Evolutionary conservation across 2,329 filamentous ascomycete genomes (phyloP).

Genomic region (Xylaria digitata): DNA sequence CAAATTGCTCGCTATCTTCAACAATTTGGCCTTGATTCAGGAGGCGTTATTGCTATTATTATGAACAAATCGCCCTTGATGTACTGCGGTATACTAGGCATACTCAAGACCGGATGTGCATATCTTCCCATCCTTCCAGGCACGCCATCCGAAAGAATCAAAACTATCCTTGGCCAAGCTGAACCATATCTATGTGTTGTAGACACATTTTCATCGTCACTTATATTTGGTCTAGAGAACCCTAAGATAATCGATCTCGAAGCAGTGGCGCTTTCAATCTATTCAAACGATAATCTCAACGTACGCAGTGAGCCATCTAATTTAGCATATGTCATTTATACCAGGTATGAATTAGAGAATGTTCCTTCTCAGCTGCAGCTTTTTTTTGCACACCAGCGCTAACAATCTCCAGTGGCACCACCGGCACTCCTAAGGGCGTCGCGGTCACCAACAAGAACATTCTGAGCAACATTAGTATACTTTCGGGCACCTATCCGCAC

Average conservation of each 20-base stretch:
- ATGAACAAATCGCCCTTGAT: conserved; percentile 81
- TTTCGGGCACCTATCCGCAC: conserved; percentile 74
- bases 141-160: conserved; percentile 71
- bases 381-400: background rate
- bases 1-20: conserved; percentile 68
- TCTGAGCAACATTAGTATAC: conserved; percentile 76
- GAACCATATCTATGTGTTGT: conserved; percentile 59
- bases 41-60: conserved; percentile 75
- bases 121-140: conserved; percentile 83
- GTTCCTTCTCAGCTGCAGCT: background rate
- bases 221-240: conserved; percentile 31
- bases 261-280: conserved; percentile 42
- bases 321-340: conserved; percentile 83
- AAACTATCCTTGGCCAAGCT: conserved; percentile 71
- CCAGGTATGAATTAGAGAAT: conserved; percentile 55
- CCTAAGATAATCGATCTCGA: conserved; percentile 53
- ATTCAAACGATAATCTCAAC: conserved; percentile 53
- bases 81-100: conserved; percentile 79
- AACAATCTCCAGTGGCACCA: conserved; percentile 69
- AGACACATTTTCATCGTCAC: conserved; percentile 48
- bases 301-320: conserved; percentile 58
- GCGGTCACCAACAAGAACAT: conserved; percentile 81
- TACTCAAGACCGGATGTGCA: conserved; percentile 78
- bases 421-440: conserved; percentile 83
- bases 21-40: conserved; percentile 57